Evolutionary conservation across 192 early-diverging fungal species (phyloP), one percentile per base, ranked within the genome.

Genomic region (Linderina pennispora): DNA sequence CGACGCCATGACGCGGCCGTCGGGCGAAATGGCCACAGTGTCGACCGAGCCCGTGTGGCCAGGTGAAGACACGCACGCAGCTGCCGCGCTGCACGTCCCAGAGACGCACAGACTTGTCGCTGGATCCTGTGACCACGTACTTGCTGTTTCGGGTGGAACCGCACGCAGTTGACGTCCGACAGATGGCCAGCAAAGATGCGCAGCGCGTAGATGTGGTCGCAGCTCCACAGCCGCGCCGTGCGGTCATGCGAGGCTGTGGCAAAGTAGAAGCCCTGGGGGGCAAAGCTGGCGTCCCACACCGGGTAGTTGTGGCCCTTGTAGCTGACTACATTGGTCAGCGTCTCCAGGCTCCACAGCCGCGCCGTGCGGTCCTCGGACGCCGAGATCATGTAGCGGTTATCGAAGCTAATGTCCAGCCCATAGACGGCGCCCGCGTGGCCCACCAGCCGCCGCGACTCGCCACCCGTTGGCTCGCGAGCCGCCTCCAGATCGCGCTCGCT

Each of bases 241-340:
- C 88, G 76, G 66, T 99, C 97, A 55, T 94, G 91, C 16, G 88
- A 90, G 0, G 90, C 89, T 3, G 92, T 98, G 3, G 90, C 97
- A 80, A 99, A 99, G 66, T 99, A 99, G 45, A 88, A 84, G 13
- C 95, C 92, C 43, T 84, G 79, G 1, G 88, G 87, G 14, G 88
- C 83, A 67, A 97, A 91, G 36, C 86, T 79, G 2, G 94, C 88
- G 70, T 99, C 94, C 92, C 94, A 99, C 4, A 99, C 73, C 3
- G 97, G 94, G 47, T 88, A 87, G 64, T 91, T 96, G 61, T 99
- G 97, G 21, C 97, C 97, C 54, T 86, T 89, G 78, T 96, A 99
- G 37, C 78, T 80, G 9, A 90, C 97, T n/a, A 99, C 45, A 47
- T 98, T 97, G 31, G 84, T 85, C 49, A 78, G 81, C 0, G 94